Conservation (phyloP, 805 yeast genomes). For the Saccharomycopsis vini region DNA sequence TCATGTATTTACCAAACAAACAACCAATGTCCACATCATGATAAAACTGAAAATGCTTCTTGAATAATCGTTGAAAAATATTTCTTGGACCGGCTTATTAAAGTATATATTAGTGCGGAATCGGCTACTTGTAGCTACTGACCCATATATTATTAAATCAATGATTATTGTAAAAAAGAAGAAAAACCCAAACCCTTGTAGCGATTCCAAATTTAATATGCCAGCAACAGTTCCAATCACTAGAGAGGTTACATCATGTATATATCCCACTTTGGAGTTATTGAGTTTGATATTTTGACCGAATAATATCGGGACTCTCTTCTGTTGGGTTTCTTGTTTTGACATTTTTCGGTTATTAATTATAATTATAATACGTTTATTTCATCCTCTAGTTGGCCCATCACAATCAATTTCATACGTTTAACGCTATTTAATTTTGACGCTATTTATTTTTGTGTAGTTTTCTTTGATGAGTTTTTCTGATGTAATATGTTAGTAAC, state of each 20-base stretch:
- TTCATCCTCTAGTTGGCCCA: too few relatives aligned
- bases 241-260: constrained; percentile 14
- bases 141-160: constrained; percentile 7
- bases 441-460: too few relatives aligned
- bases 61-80: constrained; percentile 16
- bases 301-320: too few relatives aligned
- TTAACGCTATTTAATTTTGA: too few relatives aligned
- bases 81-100: constrained; percentile 13
- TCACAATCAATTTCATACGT: too few relatives aligned
- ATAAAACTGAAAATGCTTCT: constrained; percentile 16
- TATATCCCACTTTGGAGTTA: constrained; percentile 4
- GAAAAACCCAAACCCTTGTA: constrained; percentile 16
- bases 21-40: constrained; percentile 19
- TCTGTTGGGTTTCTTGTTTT: too few relatives aligned
- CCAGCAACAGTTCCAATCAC: constrained; percentile 13
- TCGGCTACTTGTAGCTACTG: not conserved
- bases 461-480: too few relatives aligned
- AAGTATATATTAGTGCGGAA: constrained; percentile 12
- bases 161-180: constrained; percentile 6
- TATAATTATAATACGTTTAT: too few relatives aligned
- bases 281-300: constrained; percentile 14
- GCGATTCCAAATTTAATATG: constrained; percentile 12
- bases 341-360: too few relatives aligned
- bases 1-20: constrained; percentile 9
- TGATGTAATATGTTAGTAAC: too few relatives aligned